Evolutionary conservation across 306 rosid genomes (phyloP), one percentile per base, ranked within the genome.

Genomic region (Cucumis melo): DNA sequence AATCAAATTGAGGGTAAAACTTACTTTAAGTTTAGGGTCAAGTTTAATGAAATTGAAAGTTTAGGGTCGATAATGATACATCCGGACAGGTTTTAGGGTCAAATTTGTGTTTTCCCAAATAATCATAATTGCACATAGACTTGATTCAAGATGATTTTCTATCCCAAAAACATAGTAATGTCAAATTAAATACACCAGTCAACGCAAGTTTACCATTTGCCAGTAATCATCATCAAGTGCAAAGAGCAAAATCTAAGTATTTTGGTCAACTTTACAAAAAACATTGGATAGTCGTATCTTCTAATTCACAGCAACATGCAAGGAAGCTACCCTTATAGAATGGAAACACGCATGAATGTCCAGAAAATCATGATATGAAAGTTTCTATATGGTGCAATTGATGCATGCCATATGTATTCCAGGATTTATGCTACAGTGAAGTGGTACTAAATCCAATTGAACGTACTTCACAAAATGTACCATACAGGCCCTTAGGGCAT

Each of bases 401-500:
- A 34, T 14, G 75, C 76, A 71, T 48, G 76, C 59, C 24, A 27
- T 41, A 27, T 46, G 38, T 71, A 71, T 46, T 71, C 76, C 60
- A 71, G 17, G 41, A 70, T 48, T 29, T 73, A 73, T 48, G 60
- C 27, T 46, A 73, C 17, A 10, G 20, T 51, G 60, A 73, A 17
- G 60, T 51, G 77, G 46, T 73, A 17, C 57, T 32, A 73, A 6
- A 51, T 80, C 8, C 23, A 85, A 34, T 70, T 32, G 82, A 80
- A 73, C 87, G 77, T 82, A 93, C 98, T 94, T 82, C 77, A 56
- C 98, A 93, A 82, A 88, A 93, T 70, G 87, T 87, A 55, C 98
- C 97, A 60, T 86, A 91, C 77, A 93, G 98, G 65, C 98, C 98
- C 90, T 87, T 74, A 10, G 97, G 98, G 82, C 98, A 91, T 82